Evolutionary conservation across 2,329 filamentous ascomycete genomes (phyloP).

Genomic region (Aspergillus chevalieri): DNA sequence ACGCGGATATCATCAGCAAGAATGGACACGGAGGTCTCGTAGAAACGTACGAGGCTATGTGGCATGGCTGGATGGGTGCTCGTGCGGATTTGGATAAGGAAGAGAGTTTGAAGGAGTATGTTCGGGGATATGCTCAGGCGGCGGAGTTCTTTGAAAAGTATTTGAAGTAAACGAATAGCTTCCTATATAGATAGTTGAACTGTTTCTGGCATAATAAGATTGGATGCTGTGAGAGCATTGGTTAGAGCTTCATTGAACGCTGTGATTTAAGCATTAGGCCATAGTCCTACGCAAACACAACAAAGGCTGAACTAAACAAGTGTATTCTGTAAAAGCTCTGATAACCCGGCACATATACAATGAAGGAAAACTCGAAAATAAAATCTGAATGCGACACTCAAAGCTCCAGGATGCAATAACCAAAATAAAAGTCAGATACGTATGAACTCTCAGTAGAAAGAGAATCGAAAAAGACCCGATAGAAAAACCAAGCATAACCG

Average conservation of each 20-base stretch:
- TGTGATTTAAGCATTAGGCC: too few relatives aligned
- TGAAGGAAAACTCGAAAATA: not conserved
- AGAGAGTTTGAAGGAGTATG: conserved; percentile 54
- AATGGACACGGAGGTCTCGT: conserved; percentile 52
- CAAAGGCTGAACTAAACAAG: too few relatives aligned
- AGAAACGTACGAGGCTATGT: conserved; percentile 61
- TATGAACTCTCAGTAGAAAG: too few relatives aligned
- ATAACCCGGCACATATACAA: too few relatives aligned
- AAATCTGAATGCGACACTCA: conserved; percentile 7
- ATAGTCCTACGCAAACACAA: too few relatives aligned
- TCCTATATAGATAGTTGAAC: not conserved
- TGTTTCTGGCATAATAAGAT: too few relatives aligned
- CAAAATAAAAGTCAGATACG: too few relatives aligned
- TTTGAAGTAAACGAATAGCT: conserved; percentile 5
- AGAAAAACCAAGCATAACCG: not conserved
- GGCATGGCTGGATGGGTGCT: conserved; percentile 70
- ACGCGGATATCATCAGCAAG: conserved; percentile 46
- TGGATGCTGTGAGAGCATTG: too few relatives aligned
- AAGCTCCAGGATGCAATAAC: too few relatives aligned
- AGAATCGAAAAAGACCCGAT: not conserved
- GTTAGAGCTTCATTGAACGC: too few relatives aligned
- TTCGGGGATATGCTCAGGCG: conserved; percentile 40
- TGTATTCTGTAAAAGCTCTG: too few relatives aligned
- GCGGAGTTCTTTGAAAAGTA: conserved; percentile 21
- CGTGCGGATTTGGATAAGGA: conserved; percentile 54